Base-by-base conservation (phyloP, 1,284 basidiomycete genomes). In the Vanrija sp. region DNA sequence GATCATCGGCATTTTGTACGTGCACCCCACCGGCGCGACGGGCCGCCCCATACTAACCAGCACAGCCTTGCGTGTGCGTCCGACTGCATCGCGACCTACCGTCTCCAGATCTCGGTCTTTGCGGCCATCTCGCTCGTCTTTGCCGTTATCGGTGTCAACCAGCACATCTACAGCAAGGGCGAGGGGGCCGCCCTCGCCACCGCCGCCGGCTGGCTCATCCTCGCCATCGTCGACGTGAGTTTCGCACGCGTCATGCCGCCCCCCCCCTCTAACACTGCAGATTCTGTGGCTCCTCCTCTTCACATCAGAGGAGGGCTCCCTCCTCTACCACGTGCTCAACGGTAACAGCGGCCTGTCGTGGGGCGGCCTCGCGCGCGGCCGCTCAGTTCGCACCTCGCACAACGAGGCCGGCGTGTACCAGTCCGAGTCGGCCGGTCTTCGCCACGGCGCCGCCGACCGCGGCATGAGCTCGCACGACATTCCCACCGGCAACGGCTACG, bases 261-360 rank as follows among this genome's bases (percentile, higher is more conserved):
- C 25, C n/a, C n/a, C n/a, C n/a, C n/a, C n/a, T n/a, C 52, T 42
- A 37, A 19, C 53, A 24, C n/a, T 22, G 4, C 59, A 96, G 80
- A 88, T 98, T 69, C 76, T 98, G 58, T 98, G 94, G 94, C 83
- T 96, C 19, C 82, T 98, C 59, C 97, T 90, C 80, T 91, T 98
- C 73, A 95, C 94, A 5, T 88, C 92, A 1, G 94, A 97, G 70
- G 93, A 97, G 65, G 92, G 93, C 69, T 89, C 92, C 2, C 83
- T 89, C 61, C 76, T 84, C 46, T 82, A 90, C 51, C 81, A 89
- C 72, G 65, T 95, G 56, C 88, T 97, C 82, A 92, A 91, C 62
- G 90, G 91, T 51, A 90, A 88, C 22, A 89, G 89, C 48, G 89
- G 89, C 35, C 84, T 92, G 47, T 86, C 88, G 82, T 85, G 67